Evolutionary conservation across 257 asterid genomes (phyloP).

Genomic region (Capsicum chinense): DNA sequence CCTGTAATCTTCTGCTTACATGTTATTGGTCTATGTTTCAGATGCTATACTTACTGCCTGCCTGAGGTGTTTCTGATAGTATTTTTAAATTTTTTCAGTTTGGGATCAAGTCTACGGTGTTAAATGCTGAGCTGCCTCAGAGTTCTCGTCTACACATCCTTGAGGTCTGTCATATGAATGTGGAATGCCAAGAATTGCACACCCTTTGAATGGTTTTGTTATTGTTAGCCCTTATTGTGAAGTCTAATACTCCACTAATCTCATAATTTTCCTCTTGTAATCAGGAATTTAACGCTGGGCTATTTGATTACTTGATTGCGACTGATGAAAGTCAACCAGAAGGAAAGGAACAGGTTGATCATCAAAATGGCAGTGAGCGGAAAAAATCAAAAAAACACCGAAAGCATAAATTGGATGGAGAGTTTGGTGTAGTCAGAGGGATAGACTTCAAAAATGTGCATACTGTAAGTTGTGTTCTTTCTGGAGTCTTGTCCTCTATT

Average conservation of each 20-base stretch:
- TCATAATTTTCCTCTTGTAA: slow-evolving; percentile 28
- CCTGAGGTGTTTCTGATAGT: not conserved
- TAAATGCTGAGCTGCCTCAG: slow-evolving; percentile 96
- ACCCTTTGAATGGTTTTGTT: not conserved
- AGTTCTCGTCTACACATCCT: slow-evolving; percentile 96
- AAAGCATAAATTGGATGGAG: slow-evolving; percentile 76
- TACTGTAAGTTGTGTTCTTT: slow-evolving; percentile 60
- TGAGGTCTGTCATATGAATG: slow-evolving; percentile 56
- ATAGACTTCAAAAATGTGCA: slow-evolving; percentile 92
- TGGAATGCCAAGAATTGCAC: slow-evolving; percentile 20
- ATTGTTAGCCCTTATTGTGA: not conserved
- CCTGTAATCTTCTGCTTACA: not conserved
- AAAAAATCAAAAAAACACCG: slow-evolving; percentile 60
- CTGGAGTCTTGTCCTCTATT: not conserved
- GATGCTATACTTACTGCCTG: not conserved
- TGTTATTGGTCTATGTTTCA: slow-evolving; percentile 2
- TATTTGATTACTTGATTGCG: slow-evolving; percentile 90
- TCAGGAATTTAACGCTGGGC: slow-evolving; percentile 95
- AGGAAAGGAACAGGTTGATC: slow-evolving; percentile 50
- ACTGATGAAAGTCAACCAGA: slow-evolving; percentile 65
- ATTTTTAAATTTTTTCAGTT: slow-evolving; percentile 50
- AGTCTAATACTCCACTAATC: not conserved
- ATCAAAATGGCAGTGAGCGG: slow-evolving; percentile 46
- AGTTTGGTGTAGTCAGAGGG: slow-evolving; percentile 98
- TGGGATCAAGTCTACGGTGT: slow-evolving; percentile 87